Percentiles rank a stretch among this genome's conserved stretches.
phyloP scores from a whole-genome alignment of 2,329 filamentous ascomycete genomes.

The Colletotrichum noveboracense region DNA sequence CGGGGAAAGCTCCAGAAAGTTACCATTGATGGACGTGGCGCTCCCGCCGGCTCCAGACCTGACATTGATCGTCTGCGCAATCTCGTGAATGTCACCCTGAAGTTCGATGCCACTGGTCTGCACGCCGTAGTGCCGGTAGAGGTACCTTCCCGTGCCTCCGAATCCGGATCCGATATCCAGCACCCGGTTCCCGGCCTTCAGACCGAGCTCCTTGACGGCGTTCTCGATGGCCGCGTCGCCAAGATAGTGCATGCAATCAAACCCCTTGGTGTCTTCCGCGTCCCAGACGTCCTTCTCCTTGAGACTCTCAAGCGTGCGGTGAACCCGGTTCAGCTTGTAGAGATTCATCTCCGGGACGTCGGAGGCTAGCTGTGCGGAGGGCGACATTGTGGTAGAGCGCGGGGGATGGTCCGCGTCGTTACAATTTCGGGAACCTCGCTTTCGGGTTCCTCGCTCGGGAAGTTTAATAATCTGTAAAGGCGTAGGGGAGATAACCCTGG shows the following conservation, averaged over 20 bases:
- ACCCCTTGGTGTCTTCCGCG: conserved; percentile 22
- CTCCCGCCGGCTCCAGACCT: conserved; percentile 1
- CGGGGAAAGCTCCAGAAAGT: conserved; percentile 17
- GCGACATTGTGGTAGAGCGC: background rate
- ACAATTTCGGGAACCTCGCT: background rate
- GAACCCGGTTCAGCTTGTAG: conserved; percentile 14
- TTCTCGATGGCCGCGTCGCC: conserved; percentile 24
- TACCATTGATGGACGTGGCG: conserved; percentile 20
- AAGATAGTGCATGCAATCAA: conserved; percentile 29
- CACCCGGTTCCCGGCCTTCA: conserved; percentile 17
- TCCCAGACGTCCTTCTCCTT: conserved; percentile 21
- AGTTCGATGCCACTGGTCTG: conserved; percentile 24
- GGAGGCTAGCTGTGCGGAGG: background rate
- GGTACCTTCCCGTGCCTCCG: conserved; percentile 26
- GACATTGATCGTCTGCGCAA: conserved; percentile 23
- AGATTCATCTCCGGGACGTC: conserved; percentile 19
- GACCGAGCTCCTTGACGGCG: conserved; percentile 15
- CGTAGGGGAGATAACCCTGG: background rate
- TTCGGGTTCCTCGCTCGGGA: background rate
- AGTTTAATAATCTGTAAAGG: background rate
- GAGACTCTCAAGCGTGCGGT: background rate
- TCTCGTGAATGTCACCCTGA: conserved; percentile 24
- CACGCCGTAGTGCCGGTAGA: conserved; percentile 17
- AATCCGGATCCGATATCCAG: conserved; percentile 27
- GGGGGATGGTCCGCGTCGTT: background rate